Percentiles rank a stretch among this genome's conserved stretches.
phyloP scores from a whole-genome alignment of 441 rosid species.

The Corymbia calophylla region DNA sequence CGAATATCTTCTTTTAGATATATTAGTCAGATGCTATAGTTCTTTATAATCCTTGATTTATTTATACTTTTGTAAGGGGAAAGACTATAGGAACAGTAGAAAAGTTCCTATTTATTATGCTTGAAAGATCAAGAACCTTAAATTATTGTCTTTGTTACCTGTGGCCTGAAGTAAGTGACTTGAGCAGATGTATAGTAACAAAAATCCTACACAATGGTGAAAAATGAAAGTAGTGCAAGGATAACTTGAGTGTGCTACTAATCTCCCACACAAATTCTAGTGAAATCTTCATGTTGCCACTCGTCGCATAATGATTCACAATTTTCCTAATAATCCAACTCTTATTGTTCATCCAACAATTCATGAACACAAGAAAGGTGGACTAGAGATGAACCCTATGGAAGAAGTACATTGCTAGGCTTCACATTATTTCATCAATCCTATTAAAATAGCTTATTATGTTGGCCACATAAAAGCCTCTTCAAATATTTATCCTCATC shows the following conservation, averaged over 20 bases:
- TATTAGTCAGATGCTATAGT: not conserved
- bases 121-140: not conserved
- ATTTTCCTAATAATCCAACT: no score
- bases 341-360: not conserved
- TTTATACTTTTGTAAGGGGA: not conserved
- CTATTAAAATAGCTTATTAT: accelerated
- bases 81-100: not conserved
- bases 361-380: not conserved
- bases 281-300: not conserved
- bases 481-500: accelerated
- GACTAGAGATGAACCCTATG: accelerated
- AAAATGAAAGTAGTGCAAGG: accelerated
- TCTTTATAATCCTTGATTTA: no score
- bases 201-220: accelerated
- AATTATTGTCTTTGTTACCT: no score
- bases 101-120: not conserved
- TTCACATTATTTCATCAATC: not conserved
- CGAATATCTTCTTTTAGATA: accelerated
- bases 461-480: not conserved
- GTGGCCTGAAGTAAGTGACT: not conserved
- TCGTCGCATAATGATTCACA: accelerated
- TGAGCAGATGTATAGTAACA: accelerated
- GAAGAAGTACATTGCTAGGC: not conserved
- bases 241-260: not conserved
- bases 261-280: accelerated